phyloP scores from a whole-genome alignment of 208 protist genomes.

The Endotrypanum monterogeii region DNA sequence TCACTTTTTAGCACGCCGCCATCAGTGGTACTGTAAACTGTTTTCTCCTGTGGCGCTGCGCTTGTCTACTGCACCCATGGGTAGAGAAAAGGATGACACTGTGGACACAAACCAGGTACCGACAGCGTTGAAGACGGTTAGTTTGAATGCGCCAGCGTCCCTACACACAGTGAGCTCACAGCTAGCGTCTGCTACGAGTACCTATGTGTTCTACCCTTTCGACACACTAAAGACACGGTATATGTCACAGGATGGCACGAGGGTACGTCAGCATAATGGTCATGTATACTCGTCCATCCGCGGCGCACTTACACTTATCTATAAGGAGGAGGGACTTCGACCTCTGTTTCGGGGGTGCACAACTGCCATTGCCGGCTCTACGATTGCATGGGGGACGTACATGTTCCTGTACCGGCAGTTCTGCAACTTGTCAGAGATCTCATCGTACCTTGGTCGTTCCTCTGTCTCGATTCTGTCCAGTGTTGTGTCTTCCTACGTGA shows the following conservation, averaged over 20 bases:
- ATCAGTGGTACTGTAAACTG: background rate
- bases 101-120: slow-evolving; percentile 1
- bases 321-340: slow-evolving; percentile 45
- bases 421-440: slow-evolving; percentile 54
- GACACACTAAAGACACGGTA: slow-evolving; percentile 89
- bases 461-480: slow-evolving; percentile 53
- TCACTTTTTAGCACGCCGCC: background rate
- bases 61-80: slow-evolving; percentile 10
- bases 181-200: slow-evolving; percentile 69
- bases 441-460: slow-evolving; percentile 45
- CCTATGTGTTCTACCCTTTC: slow-evolving; percentile 85
- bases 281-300: slow-evolving; percentile 47
- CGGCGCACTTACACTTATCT: slow-evolving; percentile 37
- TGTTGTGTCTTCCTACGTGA: slow-evolving; percentile 39
- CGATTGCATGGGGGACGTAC: slow-evolving; percentile 67
- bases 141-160: slow-evolving; percentile 37
- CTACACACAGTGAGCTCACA: slow-evolving; percentile 73
- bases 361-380: slow-evolving; percentile 45
- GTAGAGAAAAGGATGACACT: background rate
- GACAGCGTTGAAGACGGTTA: slow-evolving; percentile 39
- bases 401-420: slow-evolving; percentile 70
- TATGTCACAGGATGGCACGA: slow-evolving; percentile 77
- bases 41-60: background rate
- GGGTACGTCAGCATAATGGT: slow-evolving; percentile 57
- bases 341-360: slow-evolving; percentile 57